Conservation (phyloP, 2,329 filamentous ascomycete species). For the Trichothecium sympodiale region DNA sequence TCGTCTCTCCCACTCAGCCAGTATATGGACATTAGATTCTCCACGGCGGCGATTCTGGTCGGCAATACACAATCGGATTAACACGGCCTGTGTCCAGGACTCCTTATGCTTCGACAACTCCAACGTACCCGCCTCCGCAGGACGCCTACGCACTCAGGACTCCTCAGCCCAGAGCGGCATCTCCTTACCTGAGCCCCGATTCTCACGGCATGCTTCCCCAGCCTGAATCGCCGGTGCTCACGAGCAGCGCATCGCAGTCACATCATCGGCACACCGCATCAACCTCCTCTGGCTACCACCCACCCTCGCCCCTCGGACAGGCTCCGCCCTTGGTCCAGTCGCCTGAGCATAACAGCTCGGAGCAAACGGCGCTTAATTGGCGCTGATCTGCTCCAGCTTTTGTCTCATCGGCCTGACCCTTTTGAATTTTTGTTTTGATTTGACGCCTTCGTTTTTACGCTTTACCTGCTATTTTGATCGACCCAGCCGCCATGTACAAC, state of each 20-base stretch:
- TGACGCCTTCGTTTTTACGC: no score
- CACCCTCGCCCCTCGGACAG: slow-evolving; percentile 22
- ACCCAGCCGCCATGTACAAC: no score
- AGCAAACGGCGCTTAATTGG: slow-evolving; percentile 21
- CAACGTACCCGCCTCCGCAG: slow-evolving; percentile 32
- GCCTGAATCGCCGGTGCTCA: slow-evolving; percentile 32
- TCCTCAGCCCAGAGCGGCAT: slow-evolving; percentile 26
- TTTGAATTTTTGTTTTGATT: neutral
- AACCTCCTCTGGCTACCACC: slow-evolving; percentile 21
- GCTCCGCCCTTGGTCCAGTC: slow-evolving; percentile 15
- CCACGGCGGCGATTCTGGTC: slow-evolving; percentile 26
- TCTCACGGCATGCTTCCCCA: slow-evolving; percentile 31
- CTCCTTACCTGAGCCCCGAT: slow-evolving; percentile 32
- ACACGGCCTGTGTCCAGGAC: slow-evolving; percentile 23
- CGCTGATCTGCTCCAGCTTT: neutral
- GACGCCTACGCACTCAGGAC: slow-evolving; percentile 24
- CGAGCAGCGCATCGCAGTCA: slow-evolving; percentile 17
- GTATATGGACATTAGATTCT: slow-evolving; percentile 43
- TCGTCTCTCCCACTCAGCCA: slow-evolving; percentile 52
- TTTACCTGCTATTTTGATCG: neutral
- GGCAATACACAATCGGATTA: slow-evolving; percentile 38
- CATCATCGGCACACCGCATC: slow-evolving; percentile 28
- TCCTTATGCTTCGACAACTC: slow-evolving; percentile 24
- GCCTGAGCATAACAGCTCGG: slow-evolving; percentile 22
- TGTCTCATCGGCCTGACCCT: neutral